Conservation (phyloP, 768 basidiomycete species). For the Tephrocybe sp. region DNA sequence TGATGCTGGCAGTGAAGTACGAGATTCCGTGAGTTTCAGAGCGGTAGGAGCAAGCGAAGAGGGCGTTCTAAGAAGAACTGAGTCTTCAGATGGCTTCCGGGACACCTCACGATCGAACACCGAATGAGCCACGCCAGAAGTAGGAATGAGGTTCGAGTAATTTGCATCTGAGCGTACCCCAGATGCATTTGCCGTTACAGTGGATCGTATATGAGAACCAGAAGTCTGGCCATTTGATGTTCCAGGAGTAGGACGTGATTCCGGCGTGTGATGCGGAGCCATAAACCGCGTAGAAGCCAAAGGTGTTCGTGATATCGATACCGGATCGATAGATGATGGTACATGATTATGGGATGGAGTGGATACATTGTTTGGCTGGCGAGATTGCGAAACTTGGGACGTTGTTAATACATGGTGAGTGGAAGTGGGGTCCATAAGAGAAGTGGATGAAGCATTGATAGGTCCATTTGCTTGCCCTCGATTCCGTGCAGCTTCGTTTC, state of each 20-base stretch:
- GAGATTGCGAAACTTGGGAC: slow-evolving; percentile 11
- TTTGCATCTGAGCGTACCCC: background rate
- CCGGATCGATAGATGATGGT: slow-evolving; percentile 5
- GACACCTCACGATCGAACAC: slow-evolving; percentile 20
- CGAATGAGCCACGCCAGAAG: slow-evolving; percentile 5
- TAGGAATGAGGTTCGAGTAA: slow-evolving; percentile 2
- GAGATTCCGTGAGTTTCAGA: slow-evolving; percentile 39
- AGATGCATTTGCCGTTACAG: background rate
- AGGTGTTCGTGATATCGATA: background rate
- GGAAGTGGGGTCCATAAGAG: slow-evolving; percentile 3
- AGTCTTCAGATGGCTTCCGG: slow-evolving; percentile 44
- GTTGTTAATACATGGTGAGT: slow-evolving; percentile 6
- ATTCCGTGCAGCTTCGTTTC: background rate
- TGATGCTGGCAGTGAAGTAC: slow-evolving; percentile 37
- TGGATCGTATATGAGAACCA: background rate
- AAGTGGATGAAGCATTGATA: background rate
- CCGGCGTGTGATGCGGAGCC: background rate
- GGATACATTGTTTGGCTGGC: slow-evolving; percentile 9
- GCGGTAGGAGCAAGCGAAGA: slow-evolving; percentile 58
- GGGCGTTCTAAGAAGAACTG: slow-evolving; percentile 57
- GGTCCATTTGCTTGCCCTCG: background rate
- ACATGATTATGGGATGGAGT: slow-evolving; percentile 8
- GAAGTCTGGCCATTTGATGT: background rate
- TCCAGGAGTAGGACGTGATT: slow-evolving; percentile 1
- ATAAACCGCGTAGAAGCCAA: background rate